Conservation (phyloP, 225 moss, liverwort and hornwort species). For the Marchantia polymorpha region DNA sequence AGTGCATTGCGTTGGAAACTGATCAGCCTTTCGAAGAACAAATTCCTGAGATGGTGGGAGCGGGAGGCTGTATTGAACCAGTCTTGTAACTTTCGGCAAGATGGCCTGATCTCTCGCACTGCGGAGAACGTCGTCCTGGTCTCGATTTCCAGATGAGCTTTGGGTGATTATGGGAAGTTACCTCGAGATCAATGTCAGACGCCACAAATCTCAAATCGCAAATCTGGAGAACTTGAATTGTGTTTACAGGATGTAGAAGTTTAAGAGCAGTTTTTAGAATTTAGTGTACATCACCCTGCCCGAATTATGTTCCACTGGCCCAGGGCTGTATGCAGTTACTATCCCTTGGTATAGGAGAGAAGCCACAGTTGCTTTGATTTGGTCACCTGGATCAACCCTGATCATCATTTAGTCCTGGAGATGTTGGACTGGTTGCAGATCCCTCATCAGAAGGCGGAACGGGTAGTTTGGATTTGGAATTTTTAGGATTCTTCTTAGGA, state of each 20-base stretch:
- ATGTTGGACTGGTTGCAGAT: background rate
- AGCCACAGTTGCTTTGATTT: background rate
- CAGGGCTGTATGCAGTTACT: constrained; percentile 1
- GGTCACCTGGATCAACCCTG: constrained; percentile 6
- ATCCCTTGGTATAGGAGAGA: background rate
- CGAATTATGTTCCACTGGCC: background rate
- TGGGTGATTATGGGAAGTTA: background rate
- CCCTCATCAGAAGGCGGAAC: background rate
- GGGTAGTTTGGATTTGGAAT: background rate
- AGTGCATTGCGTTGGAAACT: constrained; percentile 13
- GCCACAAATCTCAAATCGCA: background rate
- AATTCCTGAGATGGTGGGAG: constrained; percentile 8
- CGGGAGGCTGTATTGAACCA: constrained; percentile 2
- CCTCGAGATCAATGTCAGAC: background rate
- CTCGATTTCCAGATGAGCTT: background rate
- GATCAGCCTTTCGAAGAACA: constrained; percentile 18
- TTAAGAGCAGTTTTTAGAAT: background rate
- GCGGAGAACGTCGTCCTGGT: constrained; percentile 1
- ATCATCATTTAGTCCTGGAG: constrained; percentile 5
- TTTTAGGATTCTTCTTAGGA: background rate
- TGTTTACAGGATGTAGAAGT: background rate
- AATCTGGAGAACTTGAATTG: background rate
- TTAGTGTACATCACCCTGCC: constrained; percentile 1
- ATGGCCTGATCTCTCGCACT: background rate
- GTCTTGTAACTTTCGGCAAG: constrained; percentile 7